Evolutionary conservation across 2,329 filamentous ascomycete genomes (phyloP).

Genomic region (Colletotrichum incanum): DNA sequence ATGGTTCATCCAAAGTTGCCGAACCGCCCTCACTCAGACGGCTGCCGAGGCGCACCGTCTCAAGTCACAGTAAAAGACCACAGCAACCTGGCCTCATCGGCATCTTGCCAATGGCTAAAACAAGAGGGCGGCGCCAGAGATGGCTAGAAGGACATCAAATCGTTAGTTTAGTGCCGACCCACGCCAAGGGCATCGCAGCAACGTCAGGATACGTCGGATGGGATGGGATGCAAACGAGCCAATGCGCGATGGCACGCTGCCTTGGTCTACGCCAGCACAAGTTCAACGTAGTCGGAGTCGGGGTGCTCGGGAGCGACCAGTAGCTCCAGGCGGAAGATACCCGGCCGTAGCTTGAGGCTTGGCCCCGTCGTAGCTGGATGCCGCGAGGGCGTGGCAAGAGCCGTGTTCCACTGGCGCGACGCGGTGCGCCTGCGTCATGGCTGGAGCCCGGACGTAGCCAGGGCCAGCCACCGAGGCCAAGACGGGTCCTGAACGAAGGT

Average conservation of each 20-base stretch:
- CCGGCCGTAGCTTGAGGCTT: conserved; percentile 35
- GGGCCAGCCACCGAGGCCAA: conserved; percentile 24
- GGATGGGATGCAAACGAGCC: conserved; percentile 4
- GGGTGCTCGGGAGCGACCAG: conserved; percentile 27
- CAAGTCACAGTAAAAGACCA: conserved; percentile 11
- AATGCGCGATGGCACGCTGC: conserved; percentile 2
- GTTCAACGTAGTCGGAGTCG: conserved; percentile 22
- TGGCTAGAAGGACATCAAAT: neutral
- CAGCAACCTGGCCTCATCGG: neutral
- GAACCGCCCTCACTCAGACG: conserved; percentile 3
- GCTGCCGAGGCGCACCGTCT: neutral
- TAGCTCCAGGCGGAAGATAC: conserved; percentile 28
- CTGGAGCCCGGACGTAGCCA: conserved; percentile 1
- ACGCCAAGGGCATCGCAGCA: neutral
- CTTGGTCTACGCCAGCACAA: neutral
- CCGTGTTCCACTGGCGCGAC: neutral
- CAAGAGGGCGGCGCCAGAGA: neutral
- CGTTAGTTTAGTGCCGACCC: neutral
- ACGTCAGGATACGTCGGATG: conserved; percentile 8
- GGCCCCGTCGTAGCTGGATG: conserved; percentile 16
- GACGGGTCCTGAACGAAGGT: conserved; percentile 9
- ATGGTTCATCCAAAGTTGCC: conserved; percentile 4
- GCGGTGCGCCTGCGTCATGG: conserved; percentile 35
- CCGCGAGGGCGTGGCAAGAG: neutral
- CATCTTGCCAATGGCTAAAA: neutral